Conservation (phyloP, 2,329 filamentous ascomycete genomes). For the Aspergillus fumigatiaffinis region DNA sequence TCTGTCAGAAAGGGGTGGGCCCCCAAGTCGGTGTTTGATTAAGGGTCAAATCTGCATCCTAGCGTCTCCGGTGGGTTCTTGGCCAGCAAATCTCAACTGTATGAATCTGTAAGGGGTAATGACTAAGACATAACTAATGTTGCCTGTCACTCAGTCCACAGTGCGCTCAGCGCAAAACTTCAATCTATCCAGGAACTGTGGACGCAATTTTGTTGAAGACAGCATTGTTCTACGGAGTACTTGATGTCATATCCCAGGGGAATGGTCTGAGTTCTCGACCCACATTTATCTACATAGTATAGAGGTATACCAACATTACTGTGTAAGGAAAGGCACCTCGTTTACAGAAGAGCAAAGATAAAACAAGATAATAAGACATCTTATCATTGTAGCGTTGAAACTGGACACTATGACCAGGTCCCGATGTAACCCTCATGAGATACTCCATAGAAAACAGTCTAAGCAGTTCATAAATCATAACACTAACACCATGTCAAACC, state of each 20-base stretch:
- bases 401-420: neutral
- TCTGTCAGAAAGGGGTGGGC: constrained; percentile 19
- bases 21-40: constrained; percentile 34
- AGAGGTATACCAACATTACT: no score
- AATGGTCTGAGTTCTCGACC: neutral
- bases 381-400: neutral
- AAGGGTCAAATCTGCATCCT: constrained; percentile 33
- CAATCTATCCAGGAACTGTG: neutral
- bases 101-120: constrained; percentile 16
- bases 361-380: neutral
- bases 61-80: constrained; percentile 28
- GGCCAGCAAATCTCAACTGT: constrained; percentile 14
- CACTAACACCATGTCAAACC: neutral
- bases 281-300: neutral
- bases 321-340: neutral
- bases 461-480: neutral
- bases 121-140: neutral
- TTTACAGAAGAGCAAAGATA: neutral
- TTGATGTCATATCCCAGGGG: neutral
- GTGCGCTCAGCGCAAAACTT: neutral
- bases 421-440: neutral
- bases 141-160: neutral
- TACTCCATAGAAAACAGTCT: neutral
- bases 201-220: neutral
- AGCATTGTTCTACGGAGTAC: no score